Evolutionary conservation across 768 basidiomycete species (phyloP).

Genomic region (Xanthoconium purpureum): DNA sequence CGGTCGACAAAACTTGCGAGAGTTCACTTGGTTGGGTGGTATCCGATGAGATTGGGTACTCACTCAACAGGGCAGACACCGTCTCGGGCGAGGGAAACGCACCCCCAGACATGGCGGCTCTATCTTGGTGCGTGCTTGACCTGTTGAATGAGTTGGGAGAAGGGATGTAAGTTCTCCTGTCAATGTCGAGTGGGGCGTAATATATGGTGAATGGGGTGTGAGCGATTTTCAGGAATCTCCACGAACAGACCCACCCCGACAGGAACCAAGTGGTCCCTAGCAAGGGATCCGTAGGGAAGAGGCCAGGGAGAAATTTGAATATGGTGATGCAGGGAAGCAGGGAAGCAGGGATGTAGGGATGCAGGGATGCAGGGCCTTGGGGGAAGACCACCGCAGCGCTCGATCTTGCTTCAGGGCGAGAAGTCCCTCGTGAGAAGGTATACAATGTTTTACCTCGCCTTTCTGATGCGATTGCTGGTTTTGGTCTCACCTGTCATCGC

Average conservation of each 20-base stretch:
- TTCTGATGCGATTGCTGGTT: background rate
- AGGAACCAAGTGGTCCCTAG: background rate
- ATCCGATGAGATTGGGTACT: background rate
- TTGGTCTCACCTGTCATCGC: no score
- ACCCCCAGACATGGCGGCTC: conserved; percentile 1
- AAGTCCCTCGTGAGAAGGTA: background rate
- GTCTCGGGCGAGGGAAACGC: conserved; percentile 4
- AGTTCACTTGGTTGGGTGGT: background rate
- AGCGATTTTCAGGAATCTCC: background rate
- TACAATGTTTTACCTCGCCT: background rate
- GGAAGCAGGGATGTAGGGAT: no score
- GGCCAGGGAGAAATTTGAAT: background rate
- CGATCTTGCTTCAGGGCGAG: background rate
- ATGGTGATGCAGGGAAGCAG: background rate
- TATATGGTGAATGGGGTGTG: conserved; percentile 3
- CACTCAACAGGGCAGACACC: conserved; percentile 19
- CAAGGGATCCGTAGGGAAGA: background rate
- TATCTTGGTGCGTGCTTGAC: background rate
- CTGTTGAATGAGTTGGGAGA: background rate
- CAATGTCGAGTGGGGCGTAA: background rate
- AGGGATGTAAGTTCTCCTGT: background rate
- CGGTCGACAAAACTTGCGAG: conserved; percentile 15
- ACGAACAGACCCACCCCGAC: no score
- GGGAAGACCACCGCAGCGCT: background rate
- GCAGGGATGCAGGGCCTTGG: background rate